Base-by-base conservation (phyloP, 2,329 filamentous ascomycete species). In the Fusarium pseudocircinatum region DNA sequence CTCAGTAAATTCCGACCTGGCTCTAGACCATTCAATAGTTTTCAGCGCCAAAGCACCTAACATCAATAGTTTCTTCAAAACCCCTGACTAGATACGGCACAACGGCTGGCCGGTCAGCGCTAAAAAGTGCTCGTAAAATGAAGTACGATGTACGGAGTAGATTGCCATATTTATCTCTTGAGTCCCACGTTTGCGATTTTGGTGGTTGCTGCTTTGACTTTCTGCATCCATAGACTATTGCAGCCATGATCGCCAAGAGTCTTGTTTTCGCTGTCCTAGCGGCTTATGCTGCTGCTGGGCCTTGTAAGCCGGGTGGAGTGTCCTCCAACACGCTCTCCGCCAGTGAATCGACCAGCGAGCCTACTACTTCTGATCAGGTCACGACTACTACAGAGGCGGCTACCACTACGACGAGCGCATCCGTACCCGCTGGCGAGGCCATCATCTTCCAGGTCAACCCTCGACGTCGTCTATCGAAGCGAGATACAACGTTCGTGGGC, bases 41-140 rank as follows among this genome's bases (percentile, higher is more conserved):
- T 37, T 39, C 26, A 26, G 22, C 24, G n/a, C 36, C 20, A 3
- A 13, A 15, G 28, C 20, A 28, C 34, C 50, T 28, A 65, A 36
- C 9, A 32, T 63, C 58, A 26, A 65, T 65, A 65, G 62, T 63
- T 28, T 54, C 28, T 34, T 22, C 20, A 26, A 2, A 24, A 22
- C 58, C 62, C 62, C 62, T 63, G 62, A 54, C 58, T 65, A 54
- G 34, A 36, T 32, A 14, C 28, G 46, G 24, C 15, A 26, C 39
- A 16, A 40, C 34, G 20, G 9, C 30, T 13, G 15, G 0, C 3
- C 34, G 2, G 12, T 32, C 16, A 30, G 28, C 63, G 39, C 58
- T 63, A 65, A 46, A 4, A 7, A 20, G 15, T 20, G 0, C 9
- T 4, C 3, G 10, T 26, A 9, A 63, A 36, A 63, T 54, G 32